Conservation (phyloP, 257 asterid genomes). For the Solanum phureja region DNA sequence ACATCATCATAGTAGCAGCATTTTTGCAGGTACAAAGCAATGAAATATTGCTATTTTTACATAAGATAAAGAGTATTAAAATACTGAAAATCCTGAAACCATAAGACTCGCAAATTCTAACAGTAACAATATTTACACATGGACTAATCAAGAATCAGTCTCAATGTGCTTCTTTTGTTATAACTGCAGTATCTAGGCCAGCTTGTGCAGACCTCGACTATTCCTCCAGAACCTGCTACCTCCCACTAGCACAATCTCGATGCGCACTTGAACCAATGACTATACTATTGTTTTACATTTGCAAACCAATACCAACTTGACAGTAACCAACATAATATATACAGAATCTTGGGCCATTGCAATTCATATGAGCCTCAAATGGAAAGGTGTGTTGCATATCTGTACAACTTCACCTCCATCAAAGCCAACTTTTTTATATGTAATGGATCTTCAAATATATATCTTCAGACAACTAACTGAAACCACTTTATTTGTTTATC, state of each 20-base stretch:
- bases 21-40: constrained; percentile 29
- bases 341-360: constrained; percentile 18
- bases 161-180: not conserved
- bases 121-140: constrained; percentile 26
- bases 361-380: constrained; percentile 23
- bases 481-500: too few relatives aligned
- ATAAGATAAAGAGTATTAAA: constrained; percentile 8
- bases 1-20: not conserved
- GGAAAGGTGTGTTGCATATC: constrained; percentile 45
- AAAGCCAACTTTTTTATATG: not conserved
- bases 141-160: constrained; percentile 38
- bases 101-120: constrained; percentile 26
- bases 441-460: not conserved
- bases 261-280: not conserved
- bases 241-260: not conserved
- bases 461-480: too few relatives aligned
- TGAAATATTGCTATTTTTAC: constrained; percentile 28
- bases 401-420: constrained; percentile 29
- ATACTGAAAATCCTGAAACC: constrained; percentile 7
- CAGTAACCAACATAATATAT: constrained; percentile 16
- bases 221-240: not conserved
- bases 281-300: not conserved
- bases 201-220: not conserved
- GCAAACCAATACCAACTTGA: constrained; percentile 3
- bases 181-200: not conserved